These are phyloP conservation scores for Phialocephala subalpina DNA, from an alignment of 2,329 filamentous ascomycete species.

Conservation along the genomic window DNA sequence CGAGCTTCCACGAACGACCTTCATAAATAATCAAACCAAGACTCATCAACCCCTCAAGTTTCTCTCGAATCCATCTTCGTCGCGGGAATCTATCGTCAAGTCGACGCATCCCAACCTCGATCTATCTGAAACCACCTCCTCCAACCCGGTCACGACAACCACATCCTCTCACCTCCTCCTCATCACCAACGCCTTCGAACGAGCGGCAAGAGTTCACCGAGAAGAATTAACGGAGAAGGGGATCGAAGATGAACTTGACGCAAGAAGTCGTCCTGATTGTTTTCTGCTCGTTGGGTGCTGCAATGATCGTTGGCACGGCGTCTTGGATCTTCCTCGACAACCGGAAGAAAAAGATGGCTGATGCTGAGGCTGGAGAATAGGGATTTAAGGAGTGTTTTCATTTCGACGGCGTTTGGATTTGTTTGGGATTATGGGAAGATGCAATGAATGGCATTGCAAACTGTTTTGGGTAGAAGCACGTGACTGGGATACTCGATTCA, in stretches of 20 bases:
- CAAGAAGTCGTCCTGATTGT: slow-evolving; percentile 1
- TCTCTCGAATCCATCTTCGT: neutral
- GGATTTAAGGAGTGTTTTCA: neutral
- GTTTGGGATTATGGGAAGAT: neutral
- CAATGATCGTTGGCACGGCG: neutral
- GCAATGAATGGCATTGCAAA: too few relatives aligned
- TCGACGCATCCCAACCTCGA: neutral
- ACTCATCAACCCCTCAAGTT: neutral
- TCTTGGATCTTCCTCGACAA: slow-evolving; percentile 5
- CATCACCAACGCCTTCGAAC: neutral
- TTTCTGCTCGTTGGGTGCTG: neutral
- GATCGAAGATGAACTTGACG: neutral
- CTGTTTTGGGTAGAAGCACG: neutral
- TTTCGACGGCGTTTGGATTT: neutral
- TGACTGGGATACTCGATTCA: neutral
- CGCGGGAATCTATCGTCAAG: neutral
- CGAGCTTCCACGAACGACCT: neutral
- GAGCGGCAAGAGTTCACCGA: neutral
- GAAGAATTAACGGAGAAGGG: neutral
- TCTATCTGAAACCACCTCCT: neutral
- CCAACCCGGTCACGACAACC: neutral
- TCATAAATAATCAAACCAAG: neutral
- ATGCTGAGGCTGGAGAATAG: neutral
- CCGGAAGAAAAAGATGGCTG: neutral
- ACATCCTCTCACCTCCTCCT: neutral